These are phyloP conservation scores for Aechmea fasciata DNA, from an alignment of 176 grass and related monocot genomes.

Conservation along the genomic window DNA sequence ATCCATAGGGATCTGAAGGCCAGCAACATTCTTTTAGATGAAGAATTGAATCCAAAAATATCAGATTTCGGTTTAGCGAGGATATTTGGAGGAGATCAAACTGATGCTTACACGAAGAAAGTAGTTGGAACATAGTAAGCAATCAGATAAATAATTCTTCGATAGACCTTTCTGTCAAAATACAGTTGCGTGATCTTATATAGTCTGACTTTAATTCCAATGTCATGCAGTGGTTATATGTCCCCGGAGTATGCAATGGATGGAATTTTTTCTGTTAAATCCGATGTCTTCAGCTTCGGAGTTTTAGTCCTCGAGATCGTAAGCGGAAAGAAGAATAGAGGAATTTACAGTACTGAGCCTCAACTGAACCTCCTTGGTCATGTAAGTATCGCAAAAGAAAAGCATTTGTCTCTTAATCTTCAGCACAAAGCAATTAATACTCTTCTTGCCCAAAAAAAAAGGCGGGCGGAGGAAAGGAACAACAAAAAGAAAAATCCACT, in stretches of 20 bases:
- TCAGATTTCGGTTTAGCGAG: slow-evolving; percentile 18
- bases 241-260: slow-evolving; percentile 24
- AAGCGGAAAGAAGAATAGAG: slow-evolving; percentile 20
- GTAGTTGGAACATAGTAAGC: slow-evolving; percentile 19
- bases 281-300: slow-evolving; percentile 12
- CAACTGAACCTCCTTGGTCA: slow-evolving; percentile 1
- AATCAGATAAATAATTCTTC: not conserved
- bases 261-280: slow-evolving; percentile 18
- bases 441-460: too few relatives aligned
- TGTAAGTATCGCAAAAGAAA: not conserved
- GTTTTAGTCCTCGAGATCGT: slow-evolving; percentile 16
- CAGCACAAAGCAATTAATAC: too few relatives aligned
- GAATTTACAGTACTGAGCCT: not conserved
- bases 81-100: slow-evolving; percentile 22
- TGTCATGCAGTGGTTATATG: slow-evolving; percentile 12
- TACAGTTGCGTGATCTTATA: not conserved
- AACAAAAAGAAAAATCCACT: not conserved
- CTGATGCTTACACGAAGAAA: slow-evolving; percentile 9
- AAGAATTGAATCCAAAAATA: slow-evolving; percentile 18
- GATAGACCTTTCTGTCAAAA: not conserved
- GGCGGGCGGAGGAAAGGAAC: too few relatives aligned
- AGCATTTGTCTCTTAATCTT: too few relatives aligned
- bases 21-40: slow-evolving; percentile 18
- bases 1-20: slow-evolving; percentile 19
- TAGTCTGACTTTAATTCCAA: not conserved